Base-by-base conservation (phyloP, 2,329 filamentous ascomycete species). In the Botrytis squamosa region DNA sequence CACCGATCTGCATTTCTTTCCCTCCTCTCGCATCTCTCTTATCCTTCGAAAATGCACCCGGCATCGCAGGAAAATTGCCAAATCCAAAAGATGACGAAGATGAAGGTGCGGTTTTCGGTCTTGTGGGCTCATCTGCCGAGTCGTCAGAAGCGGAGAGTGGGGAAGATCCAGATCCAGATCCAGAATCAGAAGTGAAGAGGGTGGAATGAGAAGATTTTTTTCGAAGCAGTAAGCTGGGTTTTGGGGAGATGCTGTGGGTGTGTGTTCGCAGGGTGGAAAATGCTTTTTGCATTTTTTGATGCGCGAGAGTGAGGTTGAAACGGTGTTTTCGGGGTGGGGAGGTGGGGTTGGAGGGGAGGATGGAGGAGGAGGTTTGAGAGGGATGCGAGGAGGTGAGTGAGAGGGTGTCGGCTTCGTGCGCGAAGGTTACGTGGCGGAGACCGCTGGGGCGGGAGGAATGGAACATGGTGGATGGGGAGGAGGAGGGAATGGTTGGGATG, bases 141-240 rank as follows among this genome's bases (percentile, higher is more conserved):
- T 0, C 18, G 5, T 1, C 2, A 0, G 8, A 18, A 40, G 9
- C 1, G 3, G 25, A 10, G 3, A 55, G 25, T 3, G 25, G 1
- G 16, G n/a, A 40, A 12, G 22, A 22, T 1, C 9, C 25, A 25
- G 36, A 18, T 1, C 40, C 40, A 42, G 33, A 33, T 33, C 57
- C 18, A 10, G 57, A 36, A 33, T 29, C 18, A 10, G 57, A 36
- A 33, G 0, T 5, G 1, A 10, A 49, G 3, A 64, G 62, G 0
- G 44, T n/a, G 0, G 49, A 16, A 0, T 22, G 3, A 0, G 46
- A 29, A 20, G 4, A 1, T 12, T 59, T 64, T 22, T 64, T 69
- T 10, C 36, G 49, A 0, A 57, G 20, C 1, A 22, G 12, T 5
- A 22, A 57, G 8, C 6, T n/a, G 18, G 25, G 25, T 22, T 14